Evolutionary conservation across 805 yeast genomes (phyloP), one percentile per base, ranked within the genome.

Genomic region (Danielia oregonensis): DNA sequence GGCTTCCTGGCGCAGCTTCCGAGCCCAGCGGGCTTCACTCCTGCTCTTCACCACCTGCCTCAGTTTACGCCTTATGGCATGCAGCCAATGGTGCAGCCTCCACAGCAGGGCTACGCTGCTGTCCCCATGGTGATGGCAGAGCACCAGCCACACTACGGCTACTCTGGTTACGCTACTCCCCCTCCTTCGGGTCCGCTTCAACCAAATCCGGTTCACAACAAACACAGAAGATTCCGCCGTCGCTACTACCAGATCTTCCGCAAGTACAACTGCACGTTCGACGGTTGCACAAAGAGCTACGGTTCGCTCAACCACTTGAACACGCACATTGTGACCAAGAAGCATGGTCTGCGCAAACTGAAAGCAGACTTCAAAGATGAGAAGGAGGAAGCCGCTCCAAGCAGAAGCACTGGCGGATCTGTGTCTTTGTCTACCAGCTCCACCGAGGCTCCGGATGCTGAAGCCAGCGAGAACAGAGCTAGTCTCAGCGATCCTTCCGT

Each of bases 251-350:
- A 43, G 32, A 45, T 45, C 36, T 29, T 35, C 37, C 40, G 50
- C 29, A 60, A 59, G 46, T 63, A 59, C 44, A 51, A 40, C 31
- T 66, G 72, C 38, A 44, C 59, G 21, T 59, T 35, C 33, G 61
- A 65, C 8, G 70, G 68, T 1, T 66, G 72, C 43, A 46, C 57
- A 33, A 66, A 66, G 43, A 60, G 68, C 40, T 66, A 66, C 43
- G 72, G 72, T 0, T 57, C 64, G 30, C 51, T 66, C 32, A 66
- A 66, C 46, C 72, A 66, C 46, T 46, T 66, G 32, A 66, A 66
- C 45, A 66, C 72, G 9, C 72, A 66, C 44, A 65, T 66, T 4
- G 70, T 66, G 18, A 64, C 70, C 40, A 65, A 66, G 39, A 66
- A 63, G 29, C 72, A 66, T 40, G 72, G 72, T n/a, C 61, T 54